Base-by-base conservation (phyloP, 345 rosid genomes). In the Arabis hirsuta region DNA sequence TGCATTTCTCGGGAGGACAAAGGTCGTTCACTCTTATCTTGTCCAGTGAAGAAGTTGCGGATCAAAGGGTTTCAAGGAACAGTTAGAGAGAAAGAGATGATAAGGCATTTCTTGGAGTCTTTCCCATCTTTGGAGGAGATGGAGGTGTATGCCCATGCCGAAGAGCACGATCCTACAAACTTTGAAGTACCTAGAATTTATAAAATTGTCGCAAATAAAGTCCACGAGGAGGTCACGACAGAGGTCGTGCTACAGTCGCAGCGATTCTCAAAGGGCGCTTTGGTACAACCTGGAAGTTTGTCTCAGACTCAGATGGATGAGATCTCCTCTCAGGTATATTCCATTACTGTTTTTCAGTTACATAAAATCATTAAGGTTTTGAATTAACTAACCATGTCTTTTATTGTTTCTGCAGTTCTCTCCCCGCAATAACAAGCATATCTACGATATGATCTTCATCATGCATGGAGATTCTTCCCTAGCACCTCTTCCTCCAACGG, bases 91-190 rank as follows among this genome's bases (percentile, higher is more conserved):
- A 7, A 43, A 13, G 2, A 55, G 22, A 68, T 44, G 63, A 68
- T 55, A 12, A 19, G 36, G 55, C 55, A 68, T 55, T 68, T 68
- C 45, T 20, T 55, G 44, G 54, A 55, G 10, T 68, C 9, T 41
- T 66, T 67, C 12, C 29, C 42, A 5, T 54, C 12, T 53, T 11
- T 67, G 61, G 58, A 41, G 47, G 52, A 67, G 62, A 44, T 67
- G 20, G 31, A 43, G 31, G 38, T 55, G 19, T 44, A 68, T 44
- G 34, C 22, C 0, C 20, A 68, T 44, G 24, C 32, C 0, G 31
- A n/a, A 24, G 39, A 53, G 10, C 6, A 34, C 8, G 39, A 5
- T 24, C 24, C 38, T 41, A 53, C 24, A 42, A 55, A 32, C 60
- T 4, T 32, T 20, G 26, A 16, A 56, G 62, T 4, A 9, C 12